Percentiles rank a stretch among this genome's conserved stretches.
Conservation (phyloP, 2,329 filamentous ascomycete genomes). For the Mycosphaerelloides madeirae region DNA sequence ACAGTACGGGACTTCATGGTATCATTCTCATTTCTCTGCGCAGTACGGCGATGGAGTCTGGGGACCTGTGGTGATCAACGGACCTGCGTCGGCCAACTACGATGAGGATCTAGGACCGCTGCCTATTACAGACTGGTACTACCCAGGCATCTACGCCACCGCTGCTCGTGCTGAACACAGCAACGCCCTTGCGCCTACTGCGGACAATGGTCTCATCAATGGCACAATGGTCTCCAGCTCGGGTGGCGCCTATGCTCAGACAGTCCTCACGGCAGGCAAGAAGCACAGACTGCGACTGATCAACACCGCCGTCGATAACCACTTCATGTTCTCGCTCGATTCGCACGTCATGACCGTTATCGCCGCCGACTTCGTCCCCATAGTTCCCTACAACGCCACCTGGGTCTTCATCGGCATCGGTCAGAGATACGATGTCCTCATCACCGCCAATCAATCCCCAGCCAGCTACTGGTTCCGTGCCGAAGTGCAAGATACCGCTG, state of each 20-base stretch:
- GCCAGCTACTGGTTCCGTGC: conserved; percentile 37
- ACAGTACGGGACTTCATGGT: conserved; percentile 39
- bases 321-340: conserved; percentile 39
- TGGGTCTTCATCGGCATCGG: conserved; percentile 36
- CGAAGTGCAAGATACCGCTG: conserved; percentile 23
- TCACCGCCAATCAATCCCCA: conserved; percentile 32
- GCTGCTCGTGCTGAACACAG: conserved; percentile 29
- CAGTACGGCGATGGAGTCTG: conserved; percentile 56
- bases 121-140: conserved; percentile 57
- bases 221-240: conserved; percentile 37
- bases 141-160: conserved; percentile 24
- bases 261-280: conserved; percentile 35
- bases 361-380: conserved; percentile 35
- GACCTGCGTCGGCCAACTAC: conserved; percentile 55
- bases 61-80: conserved; percentile 59
- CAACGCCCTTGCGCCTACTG: conserved; percentile 34
- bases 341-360: conserved; percentile 34
- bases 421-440: conserved; percentile 40
- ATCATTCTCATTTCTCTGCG: conserved; percentile 54
- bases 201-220: conserved; percentile 47
- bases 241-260: conserved; percentile 27
- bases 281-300: conserved; percentile 43
- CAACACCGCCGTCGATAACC: conserved; percentile 43
- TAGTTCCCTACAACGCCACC: conserved; percentile 29
- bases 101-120: conserved; percentile 60